phyloP scores from a whole-genome alignment of 257 asterid species.

The Buddleja alternifolia region DNA sequence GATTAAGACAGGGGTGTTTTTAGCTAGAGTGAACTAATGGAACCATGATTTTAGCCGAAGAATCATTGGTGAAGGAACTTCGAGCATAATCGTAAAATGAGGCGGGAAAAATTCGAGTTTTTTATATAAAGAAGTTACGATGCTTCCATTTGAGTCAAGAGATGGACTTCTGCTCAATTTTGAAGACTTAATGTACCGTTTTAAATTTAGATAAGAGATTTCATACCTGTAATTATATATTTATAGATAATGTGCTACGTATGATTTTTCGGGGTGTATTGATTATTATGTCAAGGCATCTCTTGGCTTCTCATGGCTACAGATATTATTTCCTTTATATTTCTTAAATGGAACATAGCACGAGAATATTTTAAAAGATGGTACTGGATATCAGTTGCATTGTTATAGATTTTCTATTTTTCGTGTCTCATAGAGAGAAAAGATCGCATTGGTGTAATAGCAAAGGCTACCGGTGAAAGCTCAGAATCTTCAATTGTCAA shows the following conservation, averaged over 20 bases:
- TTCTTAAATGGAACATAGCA: background rate
- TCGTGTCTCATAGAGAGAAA: constrained; percentile 46
- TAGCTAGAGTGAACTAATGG: no score
- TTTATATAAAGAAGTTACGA: no score
- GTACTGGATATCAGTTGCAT: constrained; percentile 1
- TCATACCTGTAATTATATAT: no score
- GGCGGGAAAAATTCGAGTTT: no score
- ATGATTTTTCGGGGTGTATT: background rate
- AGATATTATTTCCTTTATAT: background rate
- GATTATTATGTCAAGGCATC: background rate
- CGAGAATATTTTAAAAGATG: background rate
- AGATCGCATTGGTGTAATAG: constrained; percentile 40
- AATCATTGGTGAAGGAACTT: no score
- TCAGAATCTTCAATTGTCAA: constrained; percentile 69
- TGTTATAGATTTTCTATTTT: background rate
- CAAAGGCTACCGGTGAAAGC: constrained; percentile 71
- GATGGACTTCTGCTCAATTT: no score
- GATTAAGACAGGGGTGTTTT: no score
- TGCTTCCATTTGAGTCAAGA: no score
- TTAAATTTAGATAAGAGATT: no score
- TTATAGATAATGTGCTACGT: background rate
- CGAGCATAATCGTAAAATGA: no score
- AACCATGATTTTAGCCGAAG: no score
- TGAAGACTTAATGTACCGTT: no score
- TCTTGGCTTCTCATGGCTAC: background rate